phyloP scores from a whole-genome alignment of 352 stramenopile genomes.

The Globisporangium cederbergense region DNA sequence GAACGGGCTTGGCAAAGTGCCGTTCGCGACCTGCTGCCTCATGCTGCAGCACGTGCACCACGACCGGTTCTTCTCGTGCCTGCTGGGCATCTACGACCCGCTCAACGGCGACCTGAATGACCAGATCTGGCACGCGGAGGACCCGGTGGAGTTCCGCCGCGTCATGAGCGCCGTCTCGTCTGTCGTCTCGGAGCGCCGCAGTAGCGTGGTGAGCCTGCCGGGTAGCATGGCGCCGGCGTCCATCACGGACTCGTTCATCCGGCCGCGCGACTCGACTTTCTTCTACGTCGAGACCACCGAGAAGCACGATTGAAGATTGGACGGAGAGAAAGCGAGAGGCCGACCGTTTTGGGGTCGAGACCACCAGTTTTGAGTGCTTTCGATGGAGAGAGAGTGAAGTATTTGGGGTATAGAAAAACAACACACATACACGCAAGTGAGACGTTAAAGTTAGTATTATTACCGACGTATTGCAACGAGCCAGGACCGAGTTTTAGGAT shows the following conservation, averaged over 20 bases:
- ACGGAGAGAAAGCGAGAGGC: background rate
- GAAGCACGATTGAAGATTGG: constrained; percentile 1
- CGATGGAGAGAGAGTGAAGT: background rate
- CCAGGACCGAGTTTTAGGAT: too few species aligned
- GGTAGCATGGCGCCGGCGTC: constrained; percentile 20
- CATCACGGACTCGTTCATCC: constrained; percentile 28
- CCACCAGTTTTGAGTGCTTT: constrained; percentile 1
- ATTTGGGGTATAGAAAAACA: background rate
- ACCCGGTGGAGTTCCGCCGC: constrained; percentile 61
- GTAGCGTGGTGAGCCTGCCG: constrained; percentile 36
- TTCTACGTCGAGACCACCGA: constrained; percentile 48
- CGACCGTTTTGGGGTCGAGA: background rate
- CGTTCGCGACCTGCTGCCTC: constrained; percentile 80
- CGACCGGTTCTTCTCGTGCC: constrained; percentile 84
- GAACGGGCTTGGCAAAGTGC: constrained; percentile 70
- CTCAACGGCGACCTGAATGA: constrained; percentile 72
- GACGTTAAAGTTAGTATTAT: background rate
- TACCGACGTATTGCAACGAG: too few species aligned
- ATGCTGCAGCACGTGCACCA: constrained; percentile 89
- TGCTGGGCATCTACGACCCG: constrained; percentile 80
- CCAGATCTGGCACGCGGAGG: constrained; percentile 59
- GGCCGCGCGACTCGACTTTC: constrained; percentile 69
- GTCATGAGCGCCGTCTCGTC: constrained; percentile 76
- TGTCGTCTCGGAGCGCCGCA: constrained; percentile 49
- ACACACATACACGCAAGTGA: background rate